Evolutionary conservation across 2,329 filamentous ascomycete species (phyloP), one percentile per base, ranked within the genome.

Genomic region (Tolypocladium tundrense): DNA sequence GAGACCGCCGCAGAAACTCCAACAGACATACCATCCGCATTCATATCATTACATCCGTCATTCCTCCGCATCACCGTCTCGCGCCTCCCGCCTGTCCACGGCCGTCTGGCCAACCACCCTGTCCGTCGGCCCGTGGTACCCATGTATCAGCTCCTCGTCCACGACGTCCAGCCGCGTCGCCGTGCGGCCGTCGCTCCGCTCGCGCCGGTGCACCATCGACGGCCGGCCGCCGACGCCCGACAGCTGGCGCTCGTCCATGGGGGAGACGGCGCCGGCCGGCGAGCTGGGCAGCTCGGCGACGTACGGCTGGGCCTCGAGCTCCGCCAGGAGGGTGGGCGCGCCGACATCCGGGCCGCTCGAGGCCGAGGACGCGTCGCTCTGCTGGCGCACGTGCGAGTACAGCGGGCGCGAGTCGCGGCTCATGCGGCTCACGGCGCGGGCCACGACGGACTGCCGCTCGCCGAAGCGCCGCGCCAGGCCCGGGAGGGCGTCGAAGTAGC

Each of bases 131-230:
- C 78, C 78, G 57, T 80, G 76, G 42, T 78, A 74, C 3, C 79
- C 79, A 56, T 81, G 78, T n/a, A 54, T 54, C 55, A 78, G 69
- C 58, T 78, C 76, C 63, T 81, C 79, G 51, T 67, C 70, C 39
- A 80, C 75, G 2, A 65, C 63, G 21, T 62, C 64, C 39, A 71
- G 59, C 41, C 62, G 55, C 59, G 58, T 59, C 64, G 61, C 59
- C 60, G 61, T 35, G 42, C 40, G 24, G 1, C 53, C 55, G 19
- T 68, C 67, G 43, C 70, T 71, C 21, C 66, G 62, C 57, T 62
- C 58, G 31, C 70, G 65, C 19, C 66, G 65, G 35, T 69, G 67
- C 1, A 61, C 54, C 4, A 65, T 55, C 6, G 66, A 58, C n/a
- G 68, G 68, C 9, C 69, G 60, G 3, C 48, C 48, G 43, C 43